Evolutionary conservation across 2,329 filamentous ascomycete species (phyloP).

Genomic region (Aspergillus sp.): DNA sequence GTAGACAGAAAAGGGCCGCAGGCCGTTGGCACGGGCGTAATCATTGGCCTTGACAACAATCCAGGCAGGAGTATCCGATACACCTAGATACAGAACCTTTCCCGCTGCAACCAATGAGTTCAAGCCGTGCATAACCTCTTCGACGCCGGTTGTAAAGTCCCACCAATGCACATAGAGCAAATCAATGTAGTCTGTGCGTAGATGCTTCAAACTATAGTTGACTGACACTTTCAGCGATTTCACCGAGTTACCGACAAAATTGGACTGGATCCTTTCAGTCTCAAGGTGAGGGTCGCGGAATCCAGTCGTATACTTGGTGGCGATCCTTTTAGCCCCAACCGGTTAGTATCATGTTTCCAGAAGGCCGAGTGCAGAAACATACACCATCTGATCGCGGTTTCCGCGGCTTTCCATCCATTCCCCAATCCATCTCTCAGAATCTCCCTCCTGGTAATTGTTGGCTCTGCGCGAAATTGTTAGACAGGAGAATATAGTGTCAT

Average conservation of each 20-base stretch:
- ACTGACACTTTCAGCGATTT: constrained; percentile 50
- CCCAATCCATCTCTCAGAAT: constrained; percentile 69
- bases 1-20: constrained; percentile 46
- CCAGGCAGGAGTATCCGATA: constrained; percentile 48
- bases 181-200: constrained; percentile 59
- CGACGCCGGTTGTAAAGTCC: constrained; percentile 47
- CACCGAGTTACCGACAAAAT: constrained; percentile 46
- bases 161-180: constrained; percentile 62
- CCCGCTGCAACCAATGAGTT: constrained; percentile 44
- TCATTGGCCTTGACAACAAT: constrained; percentile 45
- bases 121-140: constrained; percentile 44
- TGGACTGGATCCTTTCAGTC: constrained; percentile 32
- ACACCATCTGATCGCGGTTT: constrained; percentile 48
- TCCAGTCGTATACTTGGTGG: constrained; percentile 70
- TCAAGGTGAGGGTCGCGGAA: constrained; percentile 48
- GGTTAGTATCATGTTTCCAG: neutral
- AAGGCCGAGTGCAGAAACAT: neutral
- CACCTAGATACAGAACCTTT: constrained; percentile 49
- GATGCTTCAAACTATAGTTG: constrained; percentile 50
- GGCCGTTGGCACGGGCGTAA: constrained; percentile 45
- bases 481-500: neutral
- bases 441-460: constrained; percentile 69
- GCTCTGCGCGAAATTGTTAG: constrained; percentile 53
- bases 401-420: constrained; percentile 70
- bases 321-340: constrained; percentile 43